A percentile compares a stretch with the other conserved stretches of the same genome.
Evolutionary conservation across 2,329 filamentous ascomycete species (phyloP).

Genomic region (Ampelomyces quisqualis): DNA sequence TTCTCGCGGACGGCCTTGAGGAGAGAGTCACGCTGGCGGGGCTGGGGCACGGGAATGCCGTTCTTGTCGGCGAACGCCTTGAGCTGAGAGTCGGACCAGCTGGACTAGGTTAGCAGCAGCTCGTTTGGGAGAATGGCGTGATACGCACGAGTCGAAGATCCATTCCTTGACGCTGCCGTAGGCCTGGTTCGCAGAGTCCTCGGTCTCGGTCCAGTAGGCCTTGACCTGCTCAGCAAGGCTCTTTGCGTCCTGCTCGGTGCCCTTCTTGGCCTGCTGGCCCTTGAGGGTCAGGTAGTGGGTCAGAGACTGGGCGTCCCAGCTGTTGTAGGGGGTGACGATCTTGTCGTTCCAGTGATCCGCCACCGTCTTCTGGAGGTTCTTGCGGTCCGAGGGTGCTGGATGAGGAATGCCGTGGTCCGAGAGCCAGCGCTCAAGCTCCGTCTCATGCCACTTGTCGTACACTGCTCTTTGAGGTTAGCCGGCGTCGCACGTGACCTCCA

Average conservation of each 20-base stretch:
- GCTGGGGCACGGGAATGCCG: conserved; percentile 82
- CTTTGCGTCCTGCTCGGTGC: conserved; percentile 68
- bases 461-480: conserved; percentile 54
- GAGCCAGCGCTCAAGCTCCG: conserved; percentile 95
- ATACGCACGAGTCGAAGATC: conserved; percentile 75
- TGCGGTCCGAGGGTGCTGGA: conserved; percentile 85
- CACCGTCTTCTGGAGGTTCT: conserved; percentile 89
- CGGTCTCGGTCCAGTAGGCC: conserved; percentile 73
- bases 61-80: conserved; percentile 92
- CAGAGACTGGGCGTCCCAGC: conserved; percentile 72
- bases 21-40: conserved; percentile 79
- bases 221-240: conserved; percentile 69
- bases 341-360: conserved; percentile 84
- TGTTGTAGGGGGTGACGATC: conserved; percentile 71
- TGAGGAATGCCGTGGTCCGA: conserved; percentile 89
- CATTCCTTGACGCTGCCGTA: conserved; percentile 78
- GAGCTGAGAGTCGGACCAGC: conserved; percentile 89
- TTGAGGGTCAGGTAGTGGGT: conserved; percentile 67
- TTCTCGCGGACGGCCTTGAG: conserved; percentile 75
- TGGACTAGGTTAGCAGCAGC: conserved; percentile 51
- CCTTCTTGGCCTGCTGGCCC: conserved; percentile 67
- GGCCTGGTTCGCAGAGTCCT: conserved; percentile 71
- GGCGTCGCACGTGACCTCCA: background rate
- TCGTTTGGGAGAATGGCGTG: background rate
- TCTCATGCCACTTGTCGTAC: conserved; percentile 99